Conservation (phyloP, 2,329 filamentous ascomycete genomes). For the Aureobasidium sp. region DNA sequence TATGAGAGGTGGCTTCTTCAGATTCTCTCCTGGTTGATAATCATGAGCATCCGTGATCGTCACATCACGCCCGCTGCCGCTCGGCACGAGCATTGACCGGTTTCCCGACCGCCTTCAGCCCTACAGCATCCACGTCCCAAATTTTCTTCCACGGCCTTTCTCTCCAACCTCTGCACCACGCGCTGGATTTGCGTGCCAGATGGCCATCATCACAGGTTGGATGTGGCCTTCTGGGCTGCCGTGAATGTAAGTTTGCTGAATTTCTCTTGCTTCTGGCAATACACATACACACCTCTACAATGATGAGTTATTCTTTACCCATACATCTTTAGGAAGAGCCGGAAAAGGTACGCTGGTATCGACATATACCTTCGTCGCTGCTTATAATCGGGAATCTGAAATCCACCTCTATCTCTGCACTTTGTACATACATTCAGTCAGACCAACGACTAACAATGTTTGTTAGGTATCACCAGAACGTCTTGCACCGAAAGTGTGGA, state of each 20-base stretch:
- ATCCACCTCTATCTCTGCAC: slow-evolving; percentile 16
- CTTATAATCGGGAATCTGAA: slow-evolving; percentile 44
- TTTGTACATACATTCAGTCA: neutral
- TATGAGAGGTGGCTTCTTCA: slow-evolving; percentile 12
- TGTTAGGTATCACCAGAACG: neutral
- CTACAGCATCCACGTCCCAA: neutral
- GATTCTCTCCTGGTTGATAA: slow-evolving; percentile 2
- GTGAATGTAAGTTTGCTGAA: slow-evolving; percentile 12
- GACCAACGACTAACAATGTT: neutral
- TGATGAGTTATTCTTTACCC: slow-evolving; percentile 31
- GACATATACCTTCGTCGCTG: slow-evolving; percentile 45
- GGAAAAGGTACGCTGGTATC: slow-evolving; percentile 47
- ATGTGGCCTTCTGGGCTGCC: neutral
- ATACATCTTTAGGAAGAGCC: slow-evolving; percentile 44
- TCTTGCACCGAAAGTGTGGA: neutral
- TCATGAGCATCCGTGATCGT: slow-evolving; percentile 9
- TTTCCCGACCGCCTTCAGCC: slow-evolving; percentile 14
- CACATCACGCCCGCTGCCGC: neutral
- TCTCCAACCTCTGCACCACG: slow-evolving; percentile 3
- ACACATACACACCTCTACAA: slow-evolving; percentile 19
- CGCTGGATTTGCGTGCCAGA: neutral
- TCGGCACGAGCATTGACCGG: neutral
- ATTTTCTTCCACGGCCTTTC: slow-evolving; percentile 6
- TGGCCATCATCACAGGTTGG: neutral
- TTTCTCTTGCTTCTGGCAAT: neutral